Conservation (phyloP, 2,329 filamentous ascomycete species). For the Pseudogymnoascus pannorum region DNA sequence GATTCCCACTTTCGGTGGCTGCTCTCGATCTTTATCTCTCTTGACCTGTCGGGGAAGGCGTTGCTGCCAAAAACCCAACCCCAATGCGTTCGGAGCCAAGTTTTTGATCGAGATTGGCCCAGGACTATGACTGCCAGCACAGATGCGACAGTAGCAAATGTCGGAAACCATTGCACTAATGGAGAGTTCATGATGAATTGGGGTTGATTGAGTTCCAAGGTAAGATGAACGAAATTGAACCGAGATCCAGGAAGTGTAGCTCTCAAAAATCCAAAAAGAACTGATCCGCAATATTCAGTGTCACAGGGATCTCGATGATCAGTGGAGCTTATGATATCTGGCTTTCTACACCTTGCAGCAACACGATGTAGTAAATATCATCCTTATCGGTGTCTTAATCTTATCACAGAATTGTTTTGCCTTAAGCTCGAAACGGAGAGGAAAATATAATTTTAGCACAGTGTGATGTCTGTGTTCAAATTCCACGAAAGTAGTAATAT, state of each 20-base stretch:
- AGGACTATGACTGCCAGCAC: constrained; percentile 5
- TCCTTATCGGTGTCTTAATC: not conserved
- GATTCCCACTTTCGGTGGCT: constrained; percentile 9
- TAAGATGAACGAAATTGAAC: not conserved
- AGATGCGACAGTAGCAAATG: constrained; percentile 9
- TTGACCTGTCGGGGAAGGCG: not conserved
- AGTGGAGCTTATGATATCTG: not conserved
- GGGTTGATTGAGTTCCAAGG: not conserved
- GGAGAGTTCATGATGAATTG: constrained; percentile 14
- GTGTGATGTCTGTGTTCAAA: not conserved
- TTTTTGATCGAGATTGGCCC: constrained; percentile 11
- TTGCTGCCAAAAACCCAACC: not conserved
- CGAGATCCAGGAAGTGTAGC: not conserved
- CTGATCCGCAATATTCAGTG: not conserved
- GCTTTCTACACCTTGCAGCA: not conserved
- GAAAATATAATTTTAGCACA: not conserved
- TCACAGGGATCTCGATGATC: not conserved
- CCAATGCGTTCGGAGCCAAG: constrained; percentile 9
- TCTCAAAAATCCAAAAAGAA: not conserved
- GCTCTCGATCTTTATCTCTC: constrained; percentile 3
- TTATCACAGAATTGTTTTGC: not conserved
- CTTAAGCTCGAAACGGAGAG: not conserved
- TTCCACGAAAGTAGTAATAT: not conserved
- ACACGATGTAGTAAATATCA: not conserved
- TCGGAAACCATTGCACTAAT: constrained; percentile 14